Evolutionary conservation across 805 yeast species (phyloP), one percentile per base, ranked within the genome.

Genomic region (Blastobotrys attinorum): DNA sequence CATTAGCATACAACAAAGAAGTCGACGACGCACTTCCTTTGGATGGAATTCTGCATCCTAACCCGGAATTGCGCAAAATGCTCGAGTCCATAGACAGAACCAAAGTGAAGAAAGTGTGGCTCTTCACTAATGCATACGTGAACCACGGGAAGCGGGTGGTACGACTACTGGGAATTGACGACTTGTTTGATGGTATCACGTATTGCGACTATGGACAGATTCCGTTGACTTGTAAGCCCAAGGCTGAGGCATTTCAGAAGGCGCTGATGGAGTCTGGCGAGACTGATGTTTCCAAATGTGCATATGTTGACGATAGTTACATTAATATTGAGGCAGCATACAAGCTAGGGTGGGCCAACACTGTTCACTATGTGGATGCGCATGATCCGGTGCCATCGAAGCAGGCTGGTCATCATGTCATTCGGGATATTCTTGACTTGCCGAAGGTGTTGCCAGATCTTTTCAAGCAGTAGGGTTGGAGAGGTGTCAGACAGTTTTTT

Each of bases 21-120:
- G 97, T 90, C 13, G 98, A 90, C 64, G 98, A 90, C 60, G 80
- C 96, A 0, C 69, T 90, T 38, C 97, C 96, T 6, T 71, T 90
- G 56, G 89, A 86, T 47, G 67, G 75, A 41, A 81, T 88, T n/a
- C 69, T 90, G 44, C 62, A 67, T 40, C 94, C 89, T 37, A 67
- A 64, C 45, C 60, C 59, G 2, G 49, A 53, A 23, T 55, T 67
- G 7, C 52, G 64, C 13, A 46, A 52, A 15, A 51, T 67, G 56
- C 56, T 67, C 11, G 47, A 48, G 42, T 34, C 54, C 6, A 47
- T 67, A 31, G 70, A 67, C 51, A 49, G 63, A n/a, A 69, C 75
- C 1, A 75, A 77, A 49, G 77, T 81, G 45, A 81, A 79, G 54
- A 72, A 80, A 56, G 66, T 90, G 50, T 90, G 98, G 98, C 72